Evolutionary conservation across 345 rosid species (phyloP).

Genomic region (Camelina sativa): DNA sequence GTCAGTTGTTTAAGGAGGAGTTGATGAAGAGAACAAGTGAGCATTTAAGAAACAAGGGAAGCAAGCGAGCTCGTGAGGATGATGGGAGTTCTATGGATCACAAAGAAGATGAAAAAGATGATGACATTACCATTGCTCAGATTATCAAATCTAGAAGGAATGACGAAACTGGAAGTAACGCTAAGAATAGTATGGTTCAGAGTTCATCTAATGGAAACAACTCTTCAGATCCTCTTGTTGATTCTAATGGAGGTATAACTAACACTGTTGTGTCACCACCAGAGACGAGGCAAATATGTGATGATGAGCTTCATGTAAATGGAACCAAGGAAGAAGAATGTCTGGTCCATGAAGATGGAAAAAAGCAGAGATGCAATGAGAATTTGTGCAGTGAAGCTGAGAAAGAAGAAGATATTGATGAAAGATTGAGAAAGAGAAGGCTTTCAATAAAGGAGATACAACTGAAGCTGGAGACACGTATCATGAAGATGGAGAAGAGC

Average conservation of each 20-base stretch:
- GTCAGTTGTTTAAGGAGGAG: slow-evolving; percentile 2
- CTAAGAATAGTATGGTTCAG: background rate
- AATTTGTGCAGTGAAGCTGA: slow-evolving; percentile 1
- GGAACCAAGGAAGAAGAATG: background rate
- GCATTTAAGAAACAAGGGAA: background rate
- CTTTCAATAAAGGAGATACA: slow-evolving; percentile 5
- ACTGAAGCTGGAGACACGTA: slow-evolving; percentile 16
- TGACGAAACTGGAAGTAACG: background rate
- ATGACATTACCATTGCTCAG: background rate
- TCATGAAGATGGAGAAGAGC: background rate
- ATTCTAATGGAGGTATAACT: background rate
- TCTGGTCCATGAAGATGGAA: slow-evolving; percentile 6
- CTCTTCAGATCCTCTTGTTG: slow-evolving; percentile 2
- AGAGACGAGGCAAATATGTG: slow-evolving; percentile 2
- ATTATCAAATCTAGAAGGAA: background rate
- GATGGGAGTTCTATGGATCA: background rate
- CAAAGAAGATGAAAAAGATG: background rate
- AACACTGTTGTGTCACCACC: background rate
- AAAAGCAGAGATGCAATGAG: slow-evolving; percentile 4
- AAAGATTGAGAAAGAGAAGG: slow-evolving; percentile 4
- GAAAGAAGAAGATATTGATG: slow-evolving; percentile 2
- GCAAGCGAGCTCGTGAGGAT: slow-evolving; percentile 24
- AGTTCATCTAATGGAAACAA: slow-evolving; percentile 2
- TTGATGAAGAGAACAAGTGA: background rate
- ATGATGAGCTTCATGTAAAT: background rate